These are phyloP conservation scores for Fusarium vanettenii DNA, from an alignment of 2,329 filamentous ascomycete species.

Conservation along the genomic window DNA sequence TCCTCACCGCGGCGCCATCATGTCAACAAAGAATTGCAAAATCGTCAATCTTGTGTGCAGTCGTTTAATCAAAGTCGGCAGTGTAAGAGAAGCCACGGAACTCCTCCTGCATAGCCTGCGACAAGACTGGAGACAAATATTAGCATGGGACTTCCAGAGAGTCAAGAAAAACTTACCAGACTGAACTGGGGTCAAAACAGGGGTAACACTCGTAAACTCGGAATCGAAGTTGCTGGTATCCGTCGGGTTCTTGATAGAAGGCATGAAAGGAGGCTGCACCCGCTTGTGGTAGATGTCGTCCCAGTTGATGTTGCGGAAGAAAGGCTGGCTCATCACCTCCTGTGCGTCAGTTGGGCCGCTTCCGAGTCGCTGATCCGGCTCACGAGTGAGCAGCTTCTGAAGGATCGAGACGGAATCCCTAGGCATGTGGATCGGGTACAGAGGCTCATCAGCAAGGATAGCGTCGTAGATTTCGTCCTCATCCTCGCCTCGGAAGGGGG, in stretches of 20 bases:
- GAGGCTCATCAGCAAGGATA: conserved; percentile 94
- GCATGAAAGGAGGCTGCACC: conserved; percentile 88
- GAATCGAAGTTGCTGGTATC: conserved; percentile 99
- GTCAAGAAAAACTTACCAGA: conserved; percentile 76
- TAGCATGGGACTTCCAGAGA: conserved; percentile 34
- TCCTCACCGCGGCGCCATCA: conserved; percentile 41
- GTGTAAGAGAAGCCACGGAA: conserved; percentile 99
- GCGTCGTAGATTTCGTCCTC: conserved; percentile 99
- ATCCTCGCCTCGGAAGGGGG: conserved; percentile 97
- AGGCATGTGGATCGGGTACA: conserved; percentile 99
- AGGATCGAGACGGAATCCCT: conserved; percentile 97
- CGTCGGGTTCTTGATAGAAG: conserved; percentile 88
- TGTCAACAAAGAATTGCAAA: conserved; percentile 38
- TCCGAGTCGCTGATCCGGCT: conserved; percentile 91
- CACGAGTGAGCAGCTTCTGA: conserved; percentile 94
- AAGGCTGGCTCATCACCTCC: conserved; percentile 98
- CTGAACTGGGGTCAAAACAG: conserved; percentile 95
- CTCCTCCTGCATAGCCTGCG: conserved; percentile 99
- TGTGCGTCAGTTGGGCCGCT: conserved; percentile 97
- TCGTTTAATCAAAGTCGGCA: conserved; percentile 80
- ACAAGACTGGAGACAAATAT: conserved; percentile 74
- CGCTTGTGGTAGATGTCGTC: conserved; percentile 98
- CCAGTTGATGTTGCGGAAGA: conserved; percentile 98
- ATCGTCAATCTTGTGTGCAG: conserved; percentile 34
- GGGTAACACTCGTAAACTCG: conserved; percentile 98